Base-by-base conservation (phyloP, 805 yeast species). In the Barnettozyma vustinii region DNA sequence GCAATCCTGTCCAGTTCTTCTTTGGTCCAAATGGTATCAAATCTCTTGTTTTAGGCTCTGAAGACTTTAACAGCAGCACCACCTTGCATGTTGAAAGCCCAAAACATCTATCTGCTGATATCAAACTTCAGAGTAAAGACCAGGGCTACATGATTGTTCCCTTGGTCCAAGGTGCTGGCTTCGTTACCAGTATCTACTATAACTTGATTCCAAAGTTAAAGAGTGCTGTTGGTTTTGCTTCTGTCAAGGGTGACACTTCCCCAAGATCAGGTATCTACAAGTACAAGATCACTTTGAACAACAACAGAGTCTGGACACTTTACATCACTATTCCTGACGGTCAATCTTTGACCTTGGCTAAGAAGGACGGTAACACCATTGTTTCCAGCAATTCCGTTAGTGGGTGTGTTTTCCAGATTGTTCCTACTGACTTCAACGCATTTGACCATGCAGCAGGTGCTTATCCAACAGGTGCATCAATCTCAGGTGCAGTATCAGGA, bases 131-230 rank as follows among this genome's bases (percentile, higher is more conserved):
- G 45, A 62, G 59, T 40, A 50, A 54, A 26, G 56, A 43, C 16
- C 48, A 58, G 15, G 79, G 79, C 42, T 71, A 67, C 32, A 61
- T 82, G 45, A 69, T 69, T 32, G 62, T 77, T 36, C 91, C 92
- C 4, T 59, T 86, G 47, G 86, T 84, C 6, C 91, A 85, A 64
- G 97, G 97, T 47, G 75, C 75, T 75, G 96, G 96, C 7, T 81
- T 87, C 53, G 79, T 87, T 15, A 84, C 96, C 30, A 87, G 83
- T 25, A 65, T 77, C 23, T 83, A 76, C 53, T 73, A 76, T 59
- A 67, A 71, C 51, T 66, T 82, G 56, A 71, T 72, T 26, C 85
- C 89, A 2, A 63, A 67, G 50, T 55, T 85, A 23, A 72, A 75
- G n/a, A 78, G 87, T 21, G 75, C 73, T 26, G 84, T 85, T 25